phyloP scores from a whole-genome alignment of 148 eudicot genomes.

The Chenopodium suecicum region DNA sequence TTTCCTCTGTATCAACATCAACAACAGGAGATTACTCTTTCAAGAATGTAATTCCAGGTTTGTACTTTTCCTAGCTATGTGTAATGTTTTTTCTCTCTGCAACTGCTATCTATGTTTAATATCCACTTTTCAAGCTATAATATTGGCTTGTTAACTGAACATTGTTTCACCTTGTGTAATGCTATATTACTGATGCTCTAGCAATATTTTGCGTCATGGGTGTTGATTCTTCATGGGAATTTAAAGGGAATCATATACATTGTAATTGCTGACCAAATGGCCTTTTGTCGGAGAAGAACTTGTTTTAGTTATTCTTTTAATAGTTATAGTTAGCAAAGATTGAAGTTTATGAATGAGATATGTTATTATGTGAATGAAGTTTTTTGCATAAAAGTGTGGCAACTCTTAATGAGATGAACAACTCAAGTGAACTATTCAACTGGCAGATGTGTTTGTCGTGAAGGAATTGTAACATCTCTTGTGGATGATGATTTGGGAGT shows the following conservation, averaged over 20 bases:
- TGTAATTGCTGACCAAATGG: too few species aligned
- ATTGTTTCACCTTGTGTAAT: background rate
- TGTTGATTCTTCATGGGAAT: too few species aligned
- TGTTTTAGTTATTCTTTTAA: too few species aligned
- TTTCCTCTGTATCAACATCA: constrained; percentile 75
- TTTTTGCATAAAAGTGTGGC: background rate
- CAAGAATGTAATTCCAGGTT: constrained; percentile 79
- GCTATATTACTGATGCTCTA: background rate
- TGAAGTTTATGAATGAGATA: background rate
- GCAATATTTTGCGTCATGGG: background rate
- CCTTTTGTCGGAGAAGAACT: too few species aligned
- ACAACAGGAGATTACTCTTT: constrained; percentile 69
- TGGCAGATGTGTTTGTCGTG: background rate
- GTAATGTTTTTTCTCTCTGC: background rate
- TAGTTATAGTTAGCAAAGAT: too few species aligned
- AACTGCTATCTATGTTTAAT: background rate
- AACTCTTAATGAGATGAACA: background rate
- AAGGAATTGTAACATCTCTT: background rate
- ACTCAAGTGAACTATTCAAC: background rate
- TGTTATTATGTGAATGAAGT: background rate
- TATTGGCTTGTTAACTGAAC: constrained; percentile 7
- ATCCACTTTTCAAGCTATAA: background rate
- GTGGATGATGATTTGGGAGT: background rate
- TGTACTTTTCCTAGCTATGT: constrained; percentile 6
- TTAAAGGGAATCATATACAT: too few species aligned